Base-by-base conservation (phyloP, 371 early-diverging fungal species). In the Cokeromyces recurvatus region DNA sequence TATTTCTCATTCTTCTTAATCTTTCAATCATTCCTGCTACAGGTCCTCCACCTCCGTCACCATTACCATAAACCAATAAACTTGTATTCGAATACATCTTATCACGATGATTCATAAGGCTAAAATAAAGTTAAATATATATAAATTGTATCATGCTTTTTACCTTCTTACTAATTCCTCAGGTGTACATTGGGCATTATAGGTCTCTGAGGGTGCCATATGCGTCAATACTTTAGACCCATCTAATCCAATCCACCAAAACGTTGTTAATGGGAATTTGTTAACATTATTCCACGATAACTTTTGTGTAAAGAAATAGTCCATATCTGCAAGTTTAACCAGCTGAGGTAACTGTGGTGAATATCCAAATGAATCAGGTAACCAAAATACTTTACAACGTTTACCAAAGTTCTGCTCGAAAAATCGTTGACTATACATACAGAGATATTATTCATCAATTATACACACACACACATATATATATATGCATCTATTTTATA, bases 41-140 rank as follows among this genome's bases (percentile, higher is more conserved):
- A 1, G 97, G 95, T 43, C 94, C 96, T 41, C 94, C 95, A n/a
- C 96, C 98, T 38, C 97, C 98, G 65, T 97, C 97, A 21, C 97
- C 97, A 61, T 92, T 86, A 40, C 98, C 98, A 58, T 85, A 96
- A 2, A 94, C 80, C 38, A 92, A 57, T 17, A 97, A 64, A 51
- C 89, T 88, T 38, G 87, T 74, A 55, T 91, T 92, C n/a, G 81
- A 78, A 68, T 82, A 88, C 5, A 74, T 82, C 32, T 86, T 75
- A 52, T 96, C 95, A 43, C 79, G 78, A 66, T 96, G 87, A 55
- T 91, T 90, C 43, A 57, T 69, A 9, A 90, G 86, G 12, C 52
- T n/a, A n/a, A n/a, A n/a, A n/a, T n/a, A n/a, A n/a, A n/a, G n/a
- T n/a, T n/a, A n/a, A n/a, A n/a, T n/a, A n/a, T n/a, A n/a, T n/a